Conservation (phyloP, 345 rosid genomes). For the Gossypium herbaceum region DNA sequence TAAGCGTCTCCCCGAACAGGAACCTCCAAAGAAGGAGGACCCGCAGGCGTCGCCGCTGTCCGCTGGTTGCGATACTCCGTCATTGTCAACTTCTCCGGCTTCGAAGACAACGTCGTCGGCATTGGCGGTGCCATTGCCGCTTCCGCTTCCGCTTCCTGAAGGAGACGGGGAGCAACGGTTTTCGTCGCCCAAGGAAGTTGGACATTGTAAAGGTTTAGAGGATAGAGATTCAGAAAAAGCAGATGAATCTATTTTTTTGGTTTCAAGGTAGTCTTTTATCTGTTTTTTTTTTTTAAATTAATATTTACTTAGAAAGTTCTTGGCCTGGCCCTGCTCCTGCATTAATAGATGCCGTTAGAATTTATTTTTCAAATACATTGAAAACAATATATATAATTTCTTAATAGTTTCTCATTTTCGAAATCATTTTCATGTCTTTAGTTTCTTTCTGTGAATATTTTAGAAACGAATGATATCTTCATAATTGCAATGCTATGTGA, state of each 20-base stretch:
- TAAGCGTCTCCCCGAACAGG: constrained; percentile 25
- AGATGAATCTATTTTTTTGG: constrained; percentile 30
- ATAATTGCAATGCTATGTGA: too few relatives aligned
- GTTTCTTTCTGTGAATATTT: too few relatives aligned
- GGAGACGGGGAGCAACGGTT: constrained; percentile 35
- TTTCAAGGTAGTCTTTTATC: constrained; percentile 31
- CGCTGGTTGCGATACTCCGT: constrained; percentile 18
- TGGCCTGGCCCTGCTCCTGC: too few relatives aligned
- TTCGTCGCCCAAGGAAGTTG: constrained; percentile 30
- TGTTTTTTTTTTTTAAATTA: neutral
- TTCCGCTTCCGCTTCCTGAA: constrained; percentile 49
- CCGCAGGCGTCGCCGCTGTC: constrained; percentile 19
- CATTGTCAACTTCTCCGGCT: constrained; percentile 2
- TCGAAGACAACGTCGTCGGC: constrained; percentile 24
- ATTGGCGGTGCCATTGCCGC: constrained; percentile 52
- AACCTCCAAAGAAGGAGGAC: constrained; percentile 20
- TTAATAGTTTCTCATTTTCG: too few relatives aligned
- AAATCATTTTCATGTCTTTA: too few relatives aligned
- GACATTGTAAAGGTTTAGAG: constrained; percentile 27
- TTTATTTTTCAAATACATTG: neutral
- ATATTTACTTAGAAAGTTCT: too few relatives aligned
- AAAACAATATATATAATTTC: neutral
- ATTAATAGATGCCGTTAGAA: neutral
- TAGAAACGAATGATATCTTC: too few relatives aligned
- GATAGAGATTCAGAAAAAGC: constrained; percentile 33